These are phyloP conservation scores for Cercospora zeae-maydis DNA, from an alignment of 2,329 filamentous ascomycete genomes.

Conservation along the genomic window DNA sequence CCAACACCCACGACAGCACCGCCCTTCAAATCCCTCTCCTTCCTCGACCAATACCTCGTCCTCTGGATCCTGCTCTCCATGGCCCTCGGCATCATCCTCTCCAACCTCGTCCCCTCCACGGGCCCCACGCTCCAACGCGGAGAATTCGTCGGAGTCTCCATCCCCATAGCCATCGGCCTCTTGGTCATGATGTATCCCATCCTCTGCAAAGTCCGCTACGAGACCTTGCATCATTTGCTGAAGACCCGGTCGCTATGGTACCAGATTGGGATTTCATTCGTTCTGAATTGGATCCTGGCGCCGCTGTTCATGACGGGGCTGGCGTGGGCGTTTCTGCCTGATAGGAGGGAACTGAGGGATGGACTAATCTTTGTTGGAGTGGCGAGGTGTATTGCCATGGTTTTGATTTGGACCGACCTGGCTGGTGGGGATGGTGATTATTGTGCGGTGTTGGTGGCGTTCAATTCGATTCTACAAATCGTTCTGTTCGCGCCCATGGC, in stretches of 20 bases:
- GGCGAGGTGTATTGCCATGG: constrained; percentile 86
- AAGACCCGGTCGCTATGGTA: constrained; percentile 63
- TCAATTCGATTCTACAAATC: constrained; percentile 49
- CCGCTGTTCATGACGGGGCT: constrained; percentile 76
- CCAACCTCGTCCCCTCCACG: constrained; percentile 66
- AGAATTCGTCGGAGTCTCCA: constrained; percentile 66
- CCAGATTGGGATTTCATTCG: constrained; percentile 71
- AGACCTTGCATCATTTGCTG: constrained; percentile 67
- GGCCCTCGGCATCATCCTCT: constrained; percentile 68
- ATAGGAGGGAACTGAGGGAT: constrained; percentile 48
- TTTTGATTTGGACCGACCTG: constrained; percentile 72
- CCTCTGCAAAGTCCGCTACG: constrained; percentile 78
- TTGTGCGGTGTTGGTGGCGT: constrained; percentile 60
- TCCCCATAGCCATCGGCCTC: constrained; percentile 67
- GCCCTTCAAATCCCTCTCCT: constrained; percentile 41
- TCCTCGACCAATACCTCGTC: constrained; percentile 46
- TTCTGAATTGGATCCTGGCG: constrained; percentile 79
- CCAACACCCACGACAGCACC: neutral
- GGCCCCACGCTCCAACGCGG: constrained; percentile 64
- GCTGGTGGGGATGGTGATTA: constrained; percentile 77
- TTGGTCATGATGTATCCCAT: constrained; percentile 96
- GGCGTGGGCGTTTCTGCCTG: constrained; percentile 60
- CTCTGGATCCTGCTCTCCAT: constrained; percentile 75
- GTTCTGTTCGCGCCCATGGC: constrained; percentile 46
- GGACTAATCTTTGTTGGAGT: constrained; percentile 79